Evolutionary conservation across 768 basidiomycete genomes (phyloP).

Genomic region (Trametes cingulata): DNA sequence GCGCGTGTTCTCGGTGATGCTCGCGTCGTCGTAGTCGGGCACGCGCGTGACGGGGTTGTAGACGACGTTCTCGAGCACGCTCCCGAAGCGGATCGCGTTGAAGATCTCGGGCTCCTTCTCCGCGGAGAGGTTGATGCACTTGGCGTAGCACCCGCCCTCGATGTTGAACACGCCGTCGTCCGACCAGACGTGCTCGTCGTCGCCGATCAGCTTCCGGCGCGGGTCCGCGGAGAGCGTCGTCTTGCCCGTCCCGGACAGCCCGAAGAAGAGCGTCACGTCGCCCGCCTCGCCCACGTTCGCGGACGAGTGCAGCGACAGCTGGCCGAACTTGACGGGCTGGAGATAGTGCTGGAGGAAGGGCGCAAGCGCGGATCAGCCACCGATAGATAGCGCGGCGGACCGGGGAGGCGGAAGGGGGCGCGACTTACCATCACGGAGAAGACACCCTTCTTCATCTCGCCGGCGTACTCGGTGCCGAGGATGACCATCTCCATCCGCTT

Average conservation of each 20-base stretch:
- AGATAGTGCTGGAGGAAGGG: constrained; percentile 75
- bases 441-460: constrained; percentile 99
- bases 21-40: constrained; percentile 94
- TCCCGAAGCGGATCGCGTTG: constrained; percentile 92
- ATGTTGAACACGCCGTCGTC: constrained; percentile 99
- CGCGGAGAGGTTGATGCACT: constrained; percentile 92
- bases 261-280: constrained; percentile 98
- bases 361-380: constrained; percentile 13
- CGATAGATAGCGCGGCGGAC: not conserved
- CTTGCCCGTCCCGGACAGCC: constrained; percentile 97
- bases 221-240: constrained; percentile 98
- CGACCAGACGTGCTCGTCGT: constrained; percentile 99
- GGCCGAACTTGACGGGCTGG: constrained; percentile 97
- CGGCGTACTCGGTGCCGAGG: constrained; percentile 96
- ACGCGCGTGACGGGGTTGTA: constrained; percentile 81
- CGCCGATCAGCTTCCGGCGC: constrained; percentile 90
- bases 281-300: constrained; percentile 91
- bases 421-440: constrained; percentile 90
- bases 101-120: constrained; percentile 99
- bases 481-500: constrained; percentile 99
- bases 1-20: constrained; percentile 99
- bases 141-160: constrained; percentile 99
- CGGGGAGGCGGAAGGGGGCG: not conserved
- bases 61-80: constrained; percentile 98
- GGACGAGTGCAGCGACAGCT: constrained; percentile 96